These are phyloP conservation scores for Dipteronia sinensis DNA, from an alignment of 345 rosid species.

Conservation along the genomic window DNA sequence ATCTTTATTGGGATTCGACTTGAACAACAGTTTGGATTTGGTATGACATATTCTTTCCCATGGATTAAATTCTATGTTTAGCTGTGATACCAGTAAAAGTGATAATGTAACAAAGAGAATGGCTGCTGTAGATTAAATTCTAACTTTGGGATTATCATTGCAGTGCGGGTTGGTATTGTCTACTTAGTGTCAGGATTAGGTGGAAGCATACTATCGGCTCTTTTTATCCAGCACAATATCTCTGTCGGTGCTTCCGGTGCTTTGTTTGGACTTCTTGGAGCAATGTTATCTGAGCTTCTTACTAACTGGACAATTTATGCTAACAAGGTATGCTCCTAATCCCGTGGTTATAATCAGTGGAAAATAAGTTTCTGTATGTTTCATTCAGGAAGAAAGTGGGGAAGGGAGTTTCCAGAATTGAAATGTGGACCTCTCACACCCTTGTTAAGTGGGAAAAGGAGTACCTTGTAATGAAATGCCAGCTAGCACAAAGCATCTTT, in stretches of 20 bases:
- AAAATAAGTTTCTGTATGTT: neutral
- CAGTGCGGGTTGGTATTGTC: conserved; percentile 78
- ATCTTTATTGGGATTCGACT: conserved; percentile 88
- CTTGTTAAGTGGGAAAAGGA: neutral
- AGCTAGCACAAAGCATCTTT: neutral
- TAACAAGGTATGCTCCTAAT: conserved; percentile 61
- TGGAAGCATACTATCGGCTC: conserved; percentile 76
- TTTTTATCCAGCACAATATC: conserved; percentile 65
- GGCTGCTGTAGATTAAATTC: conserved; percentile 4
- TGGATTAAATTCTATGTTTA: neutral
- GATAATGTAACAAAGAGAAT: neutral
- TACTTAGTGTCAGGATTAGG: conserved; percentile 85
- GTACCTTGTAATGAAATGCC: neutral
- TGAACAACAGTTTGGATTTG: conserved; percentile 91
- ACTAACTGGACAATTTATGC: conserved; percentile 95
- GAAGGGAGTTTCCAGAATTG: neutral
- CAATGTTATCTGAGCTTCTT: conserved; percentile 92
- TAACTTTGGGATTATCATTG: conserved; percentile 2
- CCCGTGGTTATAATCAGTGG: neutral
- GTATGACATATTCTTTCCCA: conserved; percentile 37
- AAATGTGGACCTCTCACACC: neutral
- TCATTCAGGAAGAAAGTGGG: neutral
- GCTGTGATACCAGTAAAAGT: neutral
- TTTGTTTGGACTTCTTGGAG: conserved; percentile 95
- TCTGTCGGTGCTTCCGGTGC: conserved; percentile 99